Evolutionary conservation across 805 yeast species (phyloP).

Genomic region (Zygosaccharomyces bailii): DNA sequence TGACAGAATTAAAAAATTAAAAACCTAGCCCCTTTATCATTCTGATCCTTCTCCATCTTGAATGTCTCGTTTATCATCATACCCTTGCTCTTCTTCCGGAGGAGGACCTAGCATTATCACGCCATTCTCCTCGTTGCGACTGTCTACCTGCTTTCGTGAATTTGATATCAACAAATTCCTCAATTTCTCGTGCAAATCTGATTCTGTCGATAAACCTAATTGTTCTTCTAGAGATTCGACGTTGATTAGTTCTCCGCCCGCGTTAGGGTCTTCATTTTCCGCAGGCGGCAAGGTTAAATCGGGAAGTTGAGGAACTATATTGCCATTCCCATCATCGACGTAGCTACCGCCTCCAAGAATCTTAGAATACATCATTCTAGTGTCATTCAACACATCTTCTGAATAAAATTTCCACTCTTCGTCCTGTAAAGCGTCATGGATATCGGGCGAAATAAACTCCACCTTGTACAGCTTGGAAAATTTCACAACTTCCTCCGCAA

Average conservation of each 20-base stretch:
- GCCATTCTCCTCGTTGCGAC: constrained; percentile 30
- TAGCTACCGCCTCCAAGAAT: constrained; percentile 37
- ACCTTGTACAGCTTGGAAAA: constrained; percentile 49
- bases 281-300: constrained; percentile 7
- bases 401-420: constrained; percentile 31
- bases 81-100: constrained; percentile 12
- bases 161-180: constrained; percentile 28
- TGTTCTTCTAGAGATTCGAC: constrained; percentile 20
- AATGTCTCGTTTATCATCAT: background rate
- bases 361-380: constrained; percentile 37
- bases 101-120: constrained; percentile 35
- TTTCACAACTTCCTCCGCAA: constrained; percentile 94
- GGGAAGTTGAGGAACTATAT: constrained; percentile 27
- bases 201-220: constrained; percentile 20
- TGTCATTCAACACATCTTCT: constrained; percentile 32
- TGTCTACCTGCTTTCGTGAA: constrained; percentile 29
- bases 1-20: no score
- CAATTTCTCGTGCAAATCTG: constrained; percentile 26
- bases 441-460: constrained; percentile 33
- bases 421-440: constrained; percentile 23
- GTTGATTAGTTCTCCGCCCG: constrained; percentile 16
- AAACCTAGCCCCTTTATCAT: constrained; percentile 1
- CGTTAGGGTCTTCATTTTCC: constrained; percentile 4
- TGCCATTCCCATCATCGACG: constrained; percentile 32
- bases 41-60: background rate